These are phyloP conservation scores for Phytophthora ramorum DNA, from an alignment of 352 stramenopile genomes.

Conservation along the genomic window DNA sequence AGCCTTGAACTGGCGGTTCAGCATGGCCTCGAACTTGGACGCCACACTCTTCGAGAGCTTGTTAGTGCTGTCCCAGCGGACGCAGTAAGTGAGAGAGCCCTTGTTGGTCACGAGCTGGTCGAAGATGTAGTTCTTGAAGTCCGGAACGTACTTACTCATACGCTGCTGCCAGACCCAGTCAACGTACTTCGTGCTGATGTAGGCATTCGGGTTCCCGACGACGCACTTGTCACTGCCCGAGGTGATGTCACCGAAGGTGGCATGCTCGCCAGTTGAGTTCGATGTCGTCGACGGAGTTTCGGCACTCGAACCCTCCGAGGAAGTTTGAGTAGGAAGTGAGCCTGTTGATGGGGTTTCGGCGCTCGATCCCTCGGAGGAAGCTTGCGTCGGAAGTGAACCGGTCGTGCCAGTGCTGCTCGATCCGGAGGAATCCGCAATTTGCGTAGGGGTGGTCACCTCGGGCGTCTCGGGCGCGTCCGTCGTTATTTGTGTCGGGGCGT, in stretches of 20 bases:
- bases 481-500: conserved; percentile 9
- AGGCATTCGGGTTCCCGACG: conserved; percentile 28
- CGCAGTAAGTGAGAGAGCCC: conserved; percentile 46
- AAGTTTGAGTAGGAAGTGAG: conserved; percentile 14
- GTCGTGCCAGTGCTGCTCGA: conserved; percentile 10
- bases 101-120: conserved; percentile 51
- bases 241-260: conserved; percentile 35
- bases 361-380: conserved; percentile 14
- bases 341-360: conserved; percentile 2
- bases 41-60: conserved; percentile 45
- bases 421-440: conserved; percentile 11
- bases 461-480: conserved; percentile 14
- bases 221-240: conserved; percentile 33
- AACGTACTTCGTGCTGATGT: conserved; percentile 23
- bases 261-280: conserved; percentile 23
- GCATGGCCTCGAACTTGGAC: conserved; percentile 55
- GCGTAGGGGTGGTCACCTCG: conserved; percentile 11
- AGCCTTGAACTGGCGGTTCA: conserved; percentile 38
- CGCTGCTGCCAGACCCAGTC: conserved; percentile 34
- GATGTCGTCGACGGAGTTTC: conserved; percentile 1
- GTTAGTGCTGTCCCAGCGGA: conserved; percentile 59
- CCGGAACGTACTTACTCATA: conserved; percentile 25
- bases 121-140: conserved; percentile 51
- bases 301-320: conserved; percentile 12
- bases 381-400: conserved; percentile 13